A percentile compares a stretch with the other conserved stretches of the same genome.
Conservation (phyloP, 2,329 filamentous ascomycete species). For the Periconia sp. region DNA sequence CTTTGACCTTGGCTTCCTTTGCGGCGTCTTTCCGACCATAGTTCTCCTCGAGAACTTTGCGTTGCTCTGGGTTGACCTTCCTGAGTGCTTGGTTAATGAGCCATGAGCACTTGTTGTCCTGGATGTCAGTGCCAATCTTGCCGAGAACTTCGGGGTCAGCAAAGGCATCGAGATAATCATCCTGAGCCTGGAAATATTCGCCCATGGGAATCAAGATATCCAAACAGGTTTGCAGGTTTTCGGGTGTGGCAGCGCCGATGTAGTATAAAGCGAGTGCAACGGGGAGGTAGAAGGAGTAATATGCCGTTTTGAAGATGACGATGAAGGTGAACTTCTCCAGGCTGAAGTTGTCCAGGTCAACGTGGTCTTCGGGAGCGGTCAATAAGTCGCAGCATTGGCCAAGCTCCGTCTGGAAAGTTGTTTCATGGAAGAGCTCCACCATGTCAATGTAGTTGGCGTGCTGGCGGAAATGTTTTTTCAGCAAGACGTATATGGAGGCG, state of each 20-base stretch:
- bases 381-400: conserved; percentile 93
- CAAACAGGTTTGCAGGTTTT: conserved; percentile 86
- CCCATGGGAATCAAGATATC: conserved; percentile 95
- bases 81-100: conserved; percentile 91
- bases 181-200: conserved; percentile 99
- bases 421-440: conserved; percentile 94
- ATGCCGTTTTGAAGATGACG: conserved; percentile 99
- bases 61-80: conserved; percentile 79
- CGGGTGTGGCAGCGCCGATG: conserved; percentile 78
- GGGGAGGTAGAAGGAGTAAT: conserved; percentile 98
- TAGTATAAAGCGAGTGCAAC: conserved; percentile 88
- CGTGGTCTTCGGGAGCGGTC: conserved; percentile 90
- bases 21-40: conserved; percentile 89
- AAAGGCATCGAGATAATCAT: conserved; percentile 98
- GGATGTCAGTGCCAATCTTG: conserved; percentile 98
- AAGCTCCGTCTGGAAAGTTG: conserved; percentile 89
- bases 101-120: conserved; percentile 99
- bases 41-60: conserved; percentile 83
- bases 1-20: conserved; percentile 84
- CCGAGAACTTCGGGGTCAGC: conserved; percentile 89
- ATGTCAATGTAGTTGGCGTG: conserved; percentile 89
- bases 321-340: conserved; percentile 97
- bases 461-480: conserved; percentile 90
- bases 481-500: conserved; percentile 81
- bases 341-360: conserved; percentile 93